Evolutionary conservation across 2,329 filamentous ascomycete genomes (phyloP).

Genomic region (Exserohilum turcica): DNA sequence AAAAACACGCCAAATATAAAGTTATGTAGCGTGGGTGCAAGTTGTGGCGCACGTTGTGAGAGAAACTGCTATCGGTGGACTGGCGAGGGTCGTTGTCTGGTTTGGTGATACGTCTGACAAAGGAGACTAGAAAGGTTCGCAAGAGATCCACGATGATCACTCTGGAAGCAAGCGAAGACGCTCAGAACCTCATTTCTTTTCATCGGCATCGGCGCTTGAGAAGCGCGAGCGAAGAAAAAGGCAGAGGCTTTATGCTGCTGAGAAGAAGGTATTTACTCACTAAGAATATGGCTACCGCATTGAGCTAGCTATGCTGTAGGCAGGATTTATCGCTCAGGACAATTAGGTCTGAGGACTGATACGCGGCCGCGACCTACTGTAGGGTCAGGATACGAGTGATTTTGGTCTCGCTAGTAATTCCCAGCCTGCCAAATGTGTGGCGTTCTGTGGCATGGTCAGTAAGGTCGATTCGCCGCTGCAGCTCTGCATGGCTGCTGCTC

Average conservation of each 20-base stretch:
- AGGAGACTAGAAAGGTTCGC: neutral
- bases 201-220: neutral
- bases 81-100: neutral
- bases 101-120: neutral
- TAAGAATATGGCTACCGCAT: conserved; percentile 19
- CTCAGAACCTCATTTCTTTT: neutral
- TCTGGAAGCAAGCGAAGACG: neutral
- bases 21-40: neutral
- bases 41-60: neutral
- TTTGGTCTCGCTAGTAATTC: neutral
- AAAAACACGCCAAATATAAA: neutral
- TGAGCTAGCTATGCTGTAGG: no score
- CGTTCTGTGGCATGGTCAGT: conserved; percentile 11
- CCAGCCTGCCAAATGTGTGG: neutral
- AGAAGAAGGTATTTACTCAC: conserved; percentile 14
- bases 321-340: no score
- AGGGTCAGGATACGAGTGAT: neutral
- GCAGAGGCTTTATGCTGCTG: neutral
- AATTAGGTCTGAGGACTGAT: no score
- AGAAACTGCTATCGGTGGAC: neutral
- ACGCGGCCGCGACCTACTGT: neutral
- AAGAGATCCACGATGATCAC: neutral
- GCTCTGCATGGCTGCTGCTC: conserved; percentile 11
- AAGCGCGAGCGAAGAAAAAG: neutral
- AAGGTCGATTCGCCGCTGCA: conserved; percentile 1